Conservation (phyloP, 129 eudicot species). For the Saposhnikovia divaricata region DNA sequence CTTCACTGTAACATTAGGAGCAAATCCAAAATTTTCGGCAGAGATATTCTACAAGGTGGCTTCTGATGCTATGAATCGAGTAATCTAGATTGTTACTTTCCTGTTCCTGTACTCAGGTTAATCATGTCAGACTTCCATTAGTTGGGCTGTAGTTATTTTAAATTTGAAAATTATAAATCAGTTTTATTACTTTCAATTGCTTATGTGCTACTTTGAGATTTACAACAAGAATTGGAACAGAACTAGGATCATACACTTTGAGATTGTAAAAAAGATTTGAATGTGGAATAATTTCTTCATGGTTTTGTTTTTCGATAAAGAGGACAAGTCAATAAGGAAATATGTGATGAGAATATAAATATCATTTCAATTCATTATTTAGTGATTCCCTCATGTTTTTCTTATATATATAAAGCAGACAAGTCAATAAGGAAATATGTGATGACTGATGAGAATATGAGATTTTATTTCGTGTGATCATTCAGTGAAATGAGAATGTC, state of each 20-base stretch:
- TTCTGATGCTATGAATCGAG: background rate
- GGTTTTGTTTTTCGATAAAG: background rate
- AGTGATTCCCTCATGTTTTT: background rate
- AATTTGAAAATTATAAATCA: background rate
- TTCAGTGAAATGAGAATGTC: background rate
- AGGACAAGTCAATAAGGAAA: background rate
- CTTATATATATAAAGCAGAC: background rate
- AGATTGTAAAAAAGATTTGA: background rate
- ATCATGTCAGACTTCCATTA: background rate
- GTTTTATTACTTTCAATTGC: background rate
- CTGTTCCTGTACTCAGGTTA: background rate
- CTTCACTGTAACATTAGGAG: conserved; percentile 92
- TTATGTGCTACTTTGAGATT: background rate
- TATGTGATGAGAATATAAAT: background rate
- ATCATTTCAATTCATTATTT: background rate
- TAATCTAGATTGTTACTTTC: background rate
- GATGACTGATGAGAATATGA: background rate
- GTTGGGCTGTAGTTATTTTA: background rate
- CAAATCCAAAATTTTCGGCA: conserved; percentile 78
- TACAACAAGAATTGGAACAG: background rate
- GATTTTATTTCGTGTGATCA: background rate
- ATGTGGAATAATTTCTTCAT: background rate
- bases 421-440: background rate
- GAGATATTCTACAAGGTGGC: conserved; percentile 91
- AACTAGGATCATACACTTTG: background rate